Evolutionary conservation across 1,284 basidiomycete genomes (phyloP).

Genomic region (Cutaneotrichosporon arboriforme): DNA sequence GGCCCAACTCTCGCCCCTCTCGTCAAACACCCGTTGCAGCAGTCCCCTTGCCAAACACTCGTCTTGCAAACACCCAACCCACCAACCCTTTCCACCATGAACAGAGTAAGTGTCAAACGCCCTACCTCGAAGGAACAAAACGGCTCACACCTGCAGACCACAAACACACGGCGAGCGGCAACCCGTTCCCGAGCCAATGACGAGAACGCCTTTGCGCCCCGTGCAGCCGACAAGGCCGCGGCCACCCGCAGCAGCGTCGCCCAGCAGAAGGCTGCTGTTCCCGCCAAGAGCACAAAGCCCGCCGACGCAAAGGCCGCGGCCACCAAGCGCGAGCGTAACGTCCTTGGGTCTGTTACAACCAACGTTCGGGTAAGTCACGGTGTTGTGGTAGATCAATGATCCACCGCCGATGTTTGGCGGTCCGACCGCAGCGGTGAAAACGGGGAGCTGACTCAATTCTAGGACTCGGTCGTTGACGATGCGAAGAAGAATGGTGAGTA

Average conservation of each 20-base stretch:
- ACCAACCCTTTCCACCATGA: constrained; percentile 1
- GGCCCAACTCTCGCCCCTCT: background rate
- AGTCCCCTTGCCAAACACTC: background rate
- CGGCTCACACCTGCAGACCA: constrained; percentile 15
- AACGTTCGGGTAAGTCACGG: constrained; percentile 29
- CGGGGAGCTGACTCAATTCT: constrained; percentile 17
- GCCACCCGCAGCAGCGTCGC: constrained; percentile 25
- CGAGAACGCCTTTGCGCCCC: constrained; percentile 41
- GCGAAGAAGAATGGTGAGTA: constrained; percentile 35
- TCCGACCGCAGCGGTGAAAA: constrained; percentile 2
- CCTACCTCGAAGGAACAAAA: background rate
- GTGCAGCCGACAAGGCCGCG: constrained; percentile 23
- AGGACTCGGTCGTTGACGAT: constrained; percentile 15
- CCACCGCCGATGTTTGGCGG: background rate
- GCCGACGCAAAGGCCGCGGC: constrained; percentile 35
- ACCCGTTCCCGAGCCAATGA: constrained; percentile 33
- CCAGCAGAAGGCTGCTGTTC: constrained; percentile 25
- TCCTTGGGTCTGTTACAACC: constrained; percentile 32
- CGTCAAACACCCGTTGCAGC: background rate
- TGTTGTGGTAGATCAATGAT: background rate
- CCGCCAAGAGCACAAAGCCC: constrained; percentile 7
- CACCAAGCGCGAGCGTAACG: constrained; percentile 41
- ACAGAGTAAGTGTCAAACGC: constrained; percentile 1
- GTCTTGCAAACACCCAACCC: background rate
- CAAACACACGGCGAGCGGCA: constrained; percentile 27